Percentiles rank a stretch among this genome's conserved stretches.
phyloP scores from a whole-genome alignment of 345 rosid species.

The Aethionema arabicum region DNA sequence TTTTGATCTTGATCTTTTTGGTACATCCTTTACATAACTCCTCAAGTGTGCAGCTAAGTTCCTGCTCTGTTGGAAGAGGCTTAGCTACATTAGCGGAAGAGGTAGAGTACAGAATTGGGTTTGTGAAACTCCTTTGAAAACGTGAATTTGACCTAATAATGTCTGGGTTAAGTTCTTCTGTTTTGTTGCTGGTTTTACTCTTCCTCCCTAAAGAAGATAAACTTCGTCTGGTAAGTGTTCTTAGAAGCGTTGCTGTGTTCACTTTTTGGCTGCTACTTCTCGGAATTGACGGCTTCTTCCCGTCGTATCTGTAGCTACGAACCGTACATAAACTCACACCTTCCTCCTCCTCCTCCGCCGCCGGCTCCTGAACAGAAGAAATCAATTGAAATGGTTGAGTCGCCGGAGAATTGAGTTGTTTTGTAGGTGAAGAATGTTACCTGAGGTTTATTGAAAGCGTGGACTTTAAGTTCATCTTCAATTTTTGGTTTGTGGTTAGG shows the following conservation, averaged over 20 bases:
- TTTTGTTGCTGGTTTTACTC: conserved; percentile 40
- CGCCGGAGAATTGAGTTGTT: no score
- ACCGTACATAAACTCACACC: conserved; percentile 39
- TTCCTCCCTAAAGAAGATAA: conserved; percentile 34
- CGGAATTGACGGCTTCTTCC: conserved; percentile 22
- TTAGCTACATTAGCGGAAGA: conserved; percentile 53
- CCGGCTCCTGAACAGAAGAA: conserved; percentile 11
- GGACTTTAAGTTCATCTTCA: conserved; percentile 1
- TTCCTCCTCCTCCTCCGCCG: conserved; percentile 15
- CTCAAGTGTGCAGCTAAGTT: conserved; percentile 80
- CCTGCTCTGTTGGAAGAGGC: conserved; percentile 57
- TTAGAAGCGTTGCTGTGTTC: conserved; percentile 1
- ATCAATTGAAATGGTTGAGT: not conserved
- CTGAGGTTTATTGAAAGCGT: not conserved
- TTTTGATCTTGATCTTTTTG: conserved; percentile 70
- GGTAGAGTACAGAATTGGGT: conserved; percentile 72
- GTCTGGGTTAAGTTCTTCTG: conserved; percentile 30
- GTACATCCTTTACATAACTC: conserved; percentile 76
- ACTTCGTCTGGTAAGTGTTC: conserved; percentile 22
- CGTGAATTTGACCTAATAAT: conserved; percentile 39
- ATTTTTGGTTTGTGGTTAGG: conserved; percentile 19
- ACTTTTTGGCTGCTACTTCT: conserved; percentile 46
- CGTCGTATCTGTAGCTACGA: conserved; percentile 37
- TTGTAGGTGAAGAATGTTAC: no score
- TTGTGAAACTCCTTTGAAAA: conserved; percentile 35